Conservation (phyloP, 2,329 filamentous ascomycete genomes). For the Phyllosticta citribraziliensis region DNA sequence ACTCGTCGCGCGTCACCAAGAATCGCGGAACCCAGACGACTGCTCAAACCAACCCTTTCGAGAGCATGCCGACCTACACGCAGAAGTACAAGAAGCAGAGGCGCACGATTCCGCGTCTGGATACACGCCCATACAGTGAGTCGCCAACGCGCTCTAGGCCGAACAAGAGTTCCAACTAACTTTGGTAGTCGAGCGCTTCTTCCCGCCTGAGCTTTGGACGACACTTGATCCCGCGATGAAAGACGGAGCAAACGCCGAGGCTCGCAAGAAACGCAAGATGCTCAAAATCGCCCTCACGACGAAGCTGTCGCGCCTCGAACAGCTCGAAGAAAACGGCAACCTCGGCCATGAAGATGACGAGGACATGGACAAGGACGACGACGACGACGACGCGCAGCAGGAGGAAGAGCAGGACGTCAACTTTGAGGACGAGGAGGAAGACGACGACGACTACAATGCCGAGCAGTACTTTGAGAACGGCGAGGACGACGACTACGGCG, state of each 20-base stretch:
- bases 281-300: constrained; percentile 25
- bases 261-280: constrained; percentile 21
- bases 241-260: constrained; percentile 12
- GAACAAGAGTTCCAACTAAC: constrained; percentile 5
- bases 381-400: constrained; percentile 36
- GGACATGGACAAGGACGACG: constrained; percentile 23
- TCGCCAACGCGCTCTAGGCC: constrained; percentile 10
- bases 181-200: constrained; percentile 44
- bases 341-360: constrained; percentile 27
- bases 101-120: constrained; percentile 44
- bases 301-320: constrained; percentile 31
- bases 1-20: constrained; percentile 36
- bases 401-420: constrained; percentile 45
- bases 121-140: constrained; percentile 46
- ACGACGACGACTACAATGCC: constrained; percentile 54
- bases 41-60: constrained; percentile 46
- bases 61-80: constrained; percentile 51
- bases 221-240: constrained; percentile 35
- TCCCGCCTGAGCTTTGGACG: constrained; percentile 48
- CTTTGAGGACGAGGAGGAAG: constrained; percentile 51
- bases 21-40: constrained; percentile 26
- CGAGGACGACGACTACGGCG: constrained; percentile 46
- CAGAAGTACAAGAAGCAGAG: constrained; percentile 49
- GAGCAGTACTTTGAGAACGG: constrained; percentile 56
- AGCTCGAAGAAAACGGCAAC: constrained; percentile 14